phyloP scores from a whole-genome alignment of 495 filamentous ascomycete species.

The Neurospora tetrasperma region DNA sequence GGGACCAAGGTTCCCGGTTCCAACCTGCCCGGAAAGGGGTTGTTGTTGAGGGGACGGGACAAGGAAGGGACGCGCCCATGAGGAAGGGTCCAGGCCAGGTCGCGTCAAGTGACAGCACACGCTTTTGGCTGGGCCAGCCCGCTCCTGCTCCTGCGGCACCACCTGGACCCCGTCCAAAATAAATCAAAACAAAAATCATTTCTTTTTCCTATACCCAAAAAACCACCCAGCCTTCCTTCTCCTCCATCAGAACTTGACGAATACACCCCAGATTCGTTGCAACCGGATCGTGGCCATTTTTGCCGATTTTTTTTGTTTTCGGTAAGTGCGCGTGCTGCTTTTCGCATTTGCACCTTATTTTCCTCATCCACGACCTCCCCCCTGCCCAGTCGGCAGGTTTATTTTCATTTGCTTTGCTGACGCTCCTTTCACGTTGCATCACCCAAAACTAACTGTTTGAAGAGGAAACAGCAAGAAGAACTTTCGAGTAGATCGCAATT shows the following conservation, averaged over 20 bases:
- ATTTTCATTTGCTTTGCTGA: background rate
- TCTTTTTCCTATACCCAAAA: background rate
- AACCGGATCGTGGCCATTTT: background rate
- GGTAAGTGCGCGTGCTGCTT: background rate
- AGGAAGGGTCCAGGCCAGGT: background rate
- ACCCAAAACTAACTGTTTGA: background rate
- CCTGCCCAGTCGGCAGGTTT: background rate
- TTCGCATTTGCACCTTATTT: background rate
- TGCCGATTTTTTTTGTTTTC: background rate
- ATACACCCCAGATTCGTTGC: background rate
- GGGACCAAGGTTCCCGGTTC: background rate
- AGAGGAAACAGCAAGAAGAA: background rate
- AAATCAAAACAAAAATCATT: constrained; percentile 1
- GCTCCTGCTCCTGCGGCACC: background rate
- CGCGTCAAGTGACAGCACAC: background rate
- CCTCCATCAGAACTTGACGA: background rate
- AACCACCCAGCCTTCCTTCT: background rate
- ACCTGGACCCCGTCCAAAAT: background rate
- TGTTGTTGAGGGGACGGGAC: background rate
- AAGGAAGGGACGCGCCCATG: background rate
- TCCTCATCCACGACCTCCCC: background rate
- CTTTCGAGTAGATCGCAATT: background rate
- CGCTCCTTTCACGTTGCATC: background rate
- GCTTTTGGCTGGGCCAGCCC: background rate
- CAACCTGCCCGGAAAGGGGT: background rate